Evolutionary conservation across 2,329 filamentous ascomycete genomes (phyloP).

Genomic region (Thielaviopsis populi): DNA sequence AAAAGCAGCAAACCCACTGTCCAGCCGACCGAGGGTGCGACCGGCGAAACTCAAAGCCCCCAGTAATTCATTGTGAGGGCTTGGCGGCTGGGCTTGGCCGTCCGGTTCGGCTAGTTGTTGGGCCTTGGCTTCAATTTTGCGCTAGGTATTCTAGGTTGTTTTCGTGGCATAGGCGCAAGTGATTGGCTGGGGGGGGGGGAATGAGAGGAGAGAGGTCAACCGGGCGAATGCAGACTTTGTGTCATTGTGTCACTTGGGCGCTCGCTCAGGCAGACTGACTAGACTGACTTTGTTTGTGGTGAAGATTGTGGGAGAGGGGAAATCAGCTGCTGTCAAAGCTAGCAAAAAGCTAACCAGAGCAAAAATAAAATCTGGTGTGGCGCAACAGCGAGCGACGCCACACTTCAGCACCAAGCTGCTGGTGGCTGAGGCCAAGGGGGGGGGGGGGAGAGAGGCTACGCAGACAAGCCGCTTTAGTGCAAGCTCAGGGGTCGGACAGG

Average conservation of each 20-base stretch:
- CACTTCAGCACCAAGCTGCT: background rate
- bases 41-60: background rate
- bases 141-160: background rate
- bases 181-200: background rate
- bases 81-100: background rate
- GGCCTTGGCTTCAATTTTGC: background rate
- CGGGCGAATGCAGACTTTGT: no score
- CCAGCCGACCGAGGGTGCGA: background rate
- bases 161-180: background rate
- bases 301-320: no score
- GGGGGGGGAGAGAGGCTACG: no score
- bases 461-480: background rate
- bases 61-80: background rate
- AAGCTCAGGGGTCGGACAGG: background rate
- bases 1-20: background rate
- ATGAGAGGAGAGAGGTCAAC: background rate
- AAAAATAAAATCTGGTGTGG: no score
- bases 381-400: background rate
- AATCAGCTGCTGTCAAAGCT: no score
- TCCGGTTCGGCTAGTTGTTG: no score
- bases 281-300: no score
- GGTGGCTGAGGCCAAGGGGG: background rate
- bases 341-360: no score
- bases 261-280: no score
- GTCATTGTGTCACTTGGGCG: no score